Conservation (phyloP, 2,329 filamentous ascomycete species). For the Orbilia oligospora region DNA sequence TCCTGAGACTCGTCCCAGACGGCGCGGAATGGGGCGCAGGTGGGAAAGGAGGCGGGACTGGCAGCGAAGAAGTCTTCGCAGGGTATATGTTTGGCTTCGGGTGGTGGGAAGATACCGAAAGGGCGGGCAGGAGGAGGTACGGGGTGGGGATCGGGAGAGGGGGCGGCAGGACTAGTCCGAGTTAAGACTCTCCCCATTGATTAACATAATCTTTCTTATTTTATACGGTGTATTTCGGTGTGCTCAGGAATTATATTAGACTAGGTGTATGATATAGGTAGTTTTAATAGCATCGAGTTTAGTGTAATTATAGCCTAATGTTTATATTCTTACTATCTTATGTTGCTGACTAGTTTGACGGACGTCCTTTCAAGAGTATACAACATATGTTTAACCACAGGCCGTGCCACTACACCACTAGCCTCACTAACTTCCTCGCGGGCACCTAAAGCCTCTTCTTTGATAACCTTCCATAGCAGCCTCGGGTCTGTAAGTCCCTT, state of each 20-base stretch:
- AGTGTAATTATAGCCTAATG: not conserved
- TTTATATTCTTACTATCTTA: not conserved
- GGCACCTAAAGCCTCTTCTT: conserved; percentile 28
- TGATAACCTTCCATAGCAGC: conserved; percentile 31
- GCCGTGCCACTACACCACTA: conserved; percentile 17
- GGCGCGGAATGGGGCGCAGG: conserved; percentile 64
- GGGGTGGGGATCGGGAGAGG: conserved; percentile 49
- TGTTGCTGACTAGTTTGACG: not conserved
- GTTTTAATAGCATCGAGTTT: not conserved
- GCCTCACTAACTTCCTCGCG: conserved; percentile 13
- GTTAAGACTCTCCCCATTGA: not conserved
- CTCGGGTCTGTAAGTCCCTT: conserved; percentile 26
- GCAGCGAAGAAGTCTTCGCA: conserved; percentile 51
- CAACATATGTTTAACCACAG: conserved; percentile 29
- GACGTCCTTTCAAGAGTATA: conserved; percentile 46
- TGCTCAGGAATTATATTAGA: too few species aligned
- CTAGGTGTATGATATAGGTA: not conserved
- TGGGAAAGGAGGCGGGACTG: conserved; percentile 56
- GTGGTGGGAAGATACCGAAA: conserved; percentile 58
- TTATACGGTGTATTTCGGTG: too few species aligned
- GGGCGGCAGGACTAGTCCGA: not conserved
- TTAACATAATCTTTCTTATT: too few species aligned
- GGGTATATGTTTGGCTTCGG: conserved; percentile 62
- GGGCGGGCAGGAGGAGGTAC: conserved; percentile 38
- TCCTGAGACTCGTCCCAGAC: conserved; percentile 63